These are phyloP conservation scores for Arthroderma sp. DNA, from an alignment of 2,329 filamentous ascomycete genomes.

Conservation along the genomic window DNA sequence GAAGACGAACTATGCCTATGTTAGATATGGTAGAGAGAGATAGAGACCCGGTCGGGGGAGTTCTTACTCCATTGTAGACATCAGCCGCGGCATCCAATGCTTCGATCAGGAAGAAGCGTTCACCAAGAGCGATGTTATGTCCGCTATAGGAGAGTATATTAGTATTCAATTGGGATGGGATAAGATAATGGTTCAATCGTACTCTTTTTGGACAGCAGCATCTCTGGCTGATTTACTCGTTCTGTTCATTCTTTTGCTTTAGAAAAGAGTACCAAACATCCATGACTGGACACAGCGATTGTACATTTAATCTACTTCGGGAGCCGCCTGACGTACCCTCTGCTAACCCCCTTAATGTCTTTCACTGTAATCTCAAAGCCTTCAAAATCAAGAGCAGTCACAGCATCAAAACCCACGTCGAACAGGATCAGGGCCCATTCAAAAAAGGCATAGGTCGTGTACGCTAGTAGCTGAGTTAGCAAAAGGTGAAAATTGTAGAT, in stretches of 20 bases:
- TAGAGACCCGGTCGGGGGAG: neutral
- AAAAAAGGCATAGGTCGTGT: conserved; percentile 95
- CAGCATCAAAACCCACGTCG: conserved; percentile 91
- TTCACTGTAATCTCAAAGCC: conserved; percentile 77
- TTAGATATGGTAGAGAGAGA: conserved; percentile 3
- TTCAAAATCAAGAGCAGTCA: conserved; percentile 84
- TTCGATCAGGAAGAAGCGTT: conserved; percentile 60
- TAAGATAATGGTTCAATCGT: conserved; percentile 31
- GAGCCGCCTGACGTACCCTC: conserved; percentile 98
- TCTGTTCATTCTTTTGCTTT: conserved; percentile 31
- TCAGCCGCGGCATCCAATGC: conserved; percentile 73
- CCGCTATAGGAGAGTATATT: neutral
- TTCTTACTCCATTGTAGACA: conserved; percentile 75
- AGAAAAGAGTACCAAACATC: conserved; percentile 25
- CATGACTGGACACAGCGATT: conserved; percentile 31
- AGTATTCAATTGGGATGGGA: conserved; percentile 2
- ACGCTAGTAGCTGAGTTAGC: conserved; percentile 48
- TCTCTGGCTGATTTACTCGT: conserved; percentile 39
- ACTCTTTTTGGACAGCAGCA: conserved; percentile 58
- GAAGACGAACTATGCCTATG: conserved; percentile 62
- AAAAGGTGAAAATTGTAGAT: neutral
- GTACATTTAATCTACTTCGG: conserved; percentile 62
- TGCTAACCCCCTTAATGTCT: conserved; percentile 79
- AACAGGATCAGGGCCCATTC: conserved; percentile 93
- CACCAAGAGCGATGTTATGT: conserved; percentile 45